Evolutionary conservation across 148 eudicot species (phyloP).

Genomic region (Nyssa sinensis): DNA sequence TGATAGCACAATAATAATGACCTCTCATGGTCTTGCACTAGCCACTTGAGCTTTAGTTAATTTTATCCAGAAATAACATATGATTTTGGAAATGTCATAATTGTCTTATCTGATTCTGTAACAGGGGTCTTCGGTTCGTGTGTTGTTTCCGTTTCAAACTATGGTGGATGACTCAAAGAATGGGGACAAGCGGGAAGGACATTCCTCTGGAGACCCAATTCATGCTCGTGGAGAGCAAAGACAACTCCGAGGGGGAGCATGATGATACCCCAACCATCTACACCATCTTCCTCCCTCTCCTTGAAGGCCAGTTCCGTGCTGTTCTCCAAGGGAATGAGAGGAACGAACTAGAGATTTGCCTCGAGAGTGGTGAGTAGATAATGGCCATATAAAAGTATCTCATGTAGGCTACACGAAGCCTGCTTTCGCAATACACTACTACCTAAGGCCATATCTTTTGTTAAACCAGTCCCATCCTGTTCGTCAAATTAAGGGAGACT

Average conservation of each 20-base stretch:
- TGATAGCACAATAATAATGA: no score
- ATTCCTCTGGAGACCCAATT: slow-evolving; percentile 93
- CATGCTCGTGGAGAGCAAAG: slow-evolving; percentile 84
- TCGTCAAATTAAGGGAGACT: slow-evolving; percentile 20
- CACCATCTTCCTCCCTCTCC: slow-evolving; percentile 84
- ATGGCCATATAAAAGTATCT: slow-evolving; percentile 19
- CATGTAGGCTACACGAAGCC: slow-evolving; percentile 7
- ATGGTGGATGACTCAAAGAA: slow-evolving; percentile 99
- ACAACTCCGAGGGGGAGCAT: slow-evolving; percentile 39
- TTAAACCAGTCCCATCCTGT: slow-evolving; percentile 25
- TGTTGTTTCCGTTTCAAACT: slow-evolving; percentile 93
- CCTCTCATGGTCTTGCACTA: neutral
- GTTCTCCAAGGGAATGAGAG: slow-evolving; percentile 91
- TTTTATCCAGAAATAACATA: no score
- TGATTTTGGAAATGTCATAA: no score
- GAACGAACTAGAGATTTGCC: slow-evolving; percentile 84
- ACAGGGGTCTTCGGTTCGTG: slow-evolving; percentile 82
- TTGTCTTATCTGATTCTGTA: neutral
- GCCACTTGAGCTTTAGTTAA: no score
- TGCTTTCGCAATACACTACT: slow-evolving; percentile 1
- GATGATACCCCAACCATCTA: slow-evolving; percentile 63
- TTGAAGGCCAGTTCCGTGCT: slow-evolving; percentile 91
- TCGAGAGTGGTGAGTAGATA: slow-evolving; percentile 91
- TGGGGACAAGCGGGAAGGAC: slow-evolving; percentile 83
- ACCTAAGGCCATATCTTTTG: slow-evolving; percentile 8